These are phyloP conservation scores for Graphiopsis chlorocephala DNA, from an alignment of 2,329 filamentous ascomycete species.

Conservation along the genomic window DNA sequence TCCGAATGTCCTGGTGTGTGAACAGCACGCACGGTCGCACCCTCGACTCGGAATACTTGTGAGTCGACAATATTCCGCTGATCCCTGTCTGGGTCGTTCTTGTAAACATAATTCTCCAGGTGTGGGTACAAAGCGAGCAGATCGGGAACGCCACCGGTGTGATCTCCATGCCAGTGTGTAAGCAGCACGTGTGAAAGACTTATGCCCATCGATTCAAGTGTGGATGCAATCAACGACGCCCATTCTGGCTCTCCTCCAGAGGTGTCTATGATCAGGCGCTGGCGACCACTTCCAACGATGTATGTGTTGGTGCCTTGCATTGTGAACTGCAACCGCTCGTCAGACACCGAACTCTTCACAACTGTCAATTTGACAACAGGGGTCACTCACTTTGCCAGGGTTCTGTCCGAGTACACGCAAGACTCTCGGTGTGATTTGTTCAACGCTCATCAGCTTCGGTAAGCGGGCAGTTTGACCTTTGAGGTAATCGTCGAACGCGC, in stretches of 20 bases:
- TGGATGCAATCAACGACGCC: constrained; percentile 35
- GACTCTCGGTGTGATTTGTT: constrained; percentile 24
- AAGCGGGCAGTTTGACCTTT: constrained; percentile 20
- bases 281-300: constrained; percentile 38
- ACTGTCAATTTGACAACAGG: not conserved
- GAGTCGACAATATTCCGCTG: constrained; percentile 39
- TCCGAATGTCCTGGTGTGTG: constrained; percentile 34
- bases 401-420: constrained; percentile 27
- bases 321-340: constrained; percentile 25
- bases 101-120: constrained; percentile 35
- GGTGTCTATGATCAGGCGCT: constrained; percentile 40
- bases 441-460: constrained; percentile 21
- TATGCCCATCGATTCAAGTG: constrained; percentile 32
- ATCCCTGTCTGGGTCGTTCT: constrained; percentile 33
- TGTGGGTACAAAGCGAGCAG: constrained; percentile 35
- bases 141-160: constrained; percentile 43
- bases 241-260: constrained; percentile 35
- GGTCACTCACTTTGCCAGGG: constrained; percentile 20
- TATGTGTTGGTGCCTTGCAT: constrained; percentile 44
- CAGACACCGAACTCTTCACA: not conserved
- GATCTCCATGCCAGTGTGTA: constrained; percentile 48
- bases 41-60: constrained; percentile 39
- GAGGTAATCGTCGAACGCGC: constrained; percentile 26
- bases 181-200: constrained; percentile 43
- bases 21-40: constrained; percentile 41